Evolutionary conservation across 2,329 filamentous ascomycete genomes (phyloP), one percentile per base, ranked within the genome.

Genomic region (Alternaria gansuensis): DNA sequence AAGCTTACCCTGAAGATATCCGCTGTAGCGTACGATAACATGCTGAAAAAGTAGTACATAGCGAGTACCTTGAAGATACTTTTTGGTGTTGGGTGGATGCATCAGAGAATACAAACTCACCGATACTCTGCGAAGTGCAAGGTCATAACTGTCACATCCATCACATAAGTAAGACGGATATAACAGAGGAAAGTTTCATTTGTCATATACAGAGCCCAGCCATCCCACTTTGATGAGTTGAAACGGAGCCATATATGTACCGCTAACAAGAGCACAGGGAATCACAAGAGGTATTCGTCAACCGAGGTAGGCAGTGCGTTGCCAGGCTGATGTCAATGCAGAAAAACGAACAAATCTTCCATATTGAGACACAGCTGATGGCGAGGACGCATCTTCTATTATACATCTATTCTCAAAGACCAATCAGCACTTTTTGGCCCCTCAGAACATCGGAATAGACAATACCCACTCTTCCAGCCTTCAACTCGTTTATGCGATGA

Each of bases 401-500:
- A 76, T 76, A 76, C 74, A 76, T 75, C 70, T 75, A 73, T 70
- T 71, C 69, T 69, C 70, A 65, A 65, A 67, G 57, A 71, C 71
- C 72, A 72, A 75, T 77, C 75, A 77, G 75, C 75, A 70, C 71
- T 70, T 74, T 76, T 70, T 64, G 70, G 66, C 70, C 72, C 69
- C 59, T 69, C 66, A 69, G 68, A 72, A 70, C 67, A 68, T 65
- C 68, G 60, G 69, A 75, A 75, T 64, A 74, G 68, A 72, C 69
- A 74, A 54, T 63, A 77, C 74, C 70, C 74, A 77, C 73, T 75
- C 70, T 73, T 72, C 68, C 65, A 59, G 44, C 68, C 63, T 59
- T 60, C 66, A 50, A 54, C 61, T 64, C 60, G 51, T 71, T 65
- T 82, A 82, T 71, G 77, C 75, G 88, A 97, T 75, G 88, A 97